Percentiles rank a stretch among this genome's conserved stretches.
These are phyloP conservation scores for Musa troglodytarum DNA, from an alignment of 176 grass and related monocot species.

Conservation along the genomic window DNA sequence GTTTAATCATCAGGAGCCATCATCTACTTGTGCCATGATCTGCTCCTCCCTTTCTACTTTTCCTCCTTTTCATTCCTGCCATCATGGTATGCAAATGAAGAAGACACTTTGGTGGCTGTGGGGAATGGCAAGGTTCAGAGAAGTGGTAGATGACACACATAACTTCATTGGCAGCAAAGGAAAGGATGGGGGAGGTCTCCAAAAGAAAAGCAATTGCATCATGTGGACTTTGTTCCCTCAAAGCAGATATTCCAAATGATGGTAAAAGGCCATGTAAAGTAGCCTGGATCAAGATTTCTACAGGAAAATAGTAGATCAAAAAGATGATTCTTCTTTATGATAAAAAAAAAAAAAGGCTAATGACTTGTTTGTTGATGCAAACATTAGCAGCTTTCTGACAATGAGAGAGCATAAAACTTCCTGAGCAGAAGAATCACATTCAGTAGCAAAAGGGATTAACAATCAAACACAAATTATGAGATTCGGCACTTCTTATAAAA, in stretches of 20 bases:
- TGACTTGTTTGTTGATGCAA: too few relatives aligned
- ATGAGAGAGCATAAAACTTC: too few relatives aligned
- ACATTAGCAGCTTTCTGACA: neutral
- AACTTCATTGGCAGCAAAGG: neutral
- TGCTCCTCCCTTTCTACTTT: neutral
- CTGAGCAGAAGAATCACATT: too few relatives aligned
- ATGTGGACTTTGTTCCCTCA: constrained; percentile 1
- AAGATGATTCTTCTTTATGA: constrained; percentile 6
- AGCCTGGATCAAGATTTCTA: constrained; percentile 1
- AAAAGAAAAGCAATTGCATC: neutral
- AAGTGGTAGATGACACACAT: constrained; percentile 3
- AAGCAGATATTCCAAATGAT: neutral
- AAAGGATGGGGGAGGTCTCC: neutral
- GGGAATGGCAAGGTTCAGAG: neutral
- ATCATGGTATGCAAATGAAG: constrained; percentile 5
- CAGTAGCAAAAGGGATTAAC: too few relatives aligned
- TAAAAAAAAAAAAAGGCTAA: neutral
- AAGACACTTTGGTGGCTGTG: constrained; percentile 14
- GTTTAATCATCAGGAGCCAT: constrained; percentile 1
- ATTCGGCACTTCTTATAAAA: too few relatives aligned
- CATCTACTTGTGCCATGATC: neutral
- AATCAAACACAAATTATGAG: too few relatives aligned
- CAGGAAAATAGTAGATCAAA: neutral
- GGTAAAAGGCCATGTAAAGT: constrained; percentile 5
- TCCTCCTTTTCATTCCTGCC: neutral